Evolutionary conservation across 805 yeast genomes (phyloP), one percentile per base, ranked within the genome.

Genomic region (Spathaspora gorwiae): DNA sequence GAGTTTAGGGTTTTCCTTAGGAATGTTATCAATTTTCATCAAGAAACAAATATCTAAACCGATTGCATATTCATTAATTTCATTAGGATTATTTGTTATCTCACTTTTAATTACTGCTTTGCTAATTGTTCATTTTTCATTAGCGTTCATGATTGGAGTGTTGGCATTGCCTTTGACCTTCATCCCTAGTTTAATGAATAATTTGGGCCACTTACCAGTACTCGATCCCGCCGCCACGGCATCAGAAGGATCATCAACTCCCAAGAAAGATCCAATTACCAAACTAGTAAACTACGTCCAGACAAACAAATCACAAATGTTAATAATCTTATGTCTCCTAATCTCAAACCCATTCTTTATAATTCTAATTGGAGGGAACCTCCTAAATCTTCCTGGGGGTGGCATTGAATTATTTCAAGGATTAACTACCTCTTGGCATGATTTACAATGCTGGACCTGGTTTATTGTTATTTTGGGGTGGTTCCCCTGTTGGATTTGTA

Each of bases 381-480:
- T 59, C 50, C 40, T 62, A 48, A 26, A 30, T 54, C 60, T 37
- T 50, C 61, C 71, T 11, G 61, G 55, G 33, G 68, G 65, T 1
- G 67, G 72, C 0, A 61, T 69, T 5, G 62, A 68, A 8, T 55
- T 83, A 5, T 69, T 83, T 43, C 57, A 63, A 15, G 80, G 81
- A 0, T 66, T 90, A 12, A 60, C 83, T 9, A 70, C 77, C 26
- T 80, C 88, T 3, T 87, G 90, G 84, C 57, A 69, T 26, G 78
- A 81, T 34, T 65, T 87, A 46, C 85, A 84, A 45, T 83, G 86
- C 47, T 89, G 96, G 92, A 86, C 96, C 0, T 89, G 96, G 90
- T 75, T 79, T 46, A 76, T 87, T 24, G 59, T 90, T 1, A 70
- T 81, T 35, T 66, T 83, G 36, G 87, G 89, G 0, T 90, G 96